Base-by-base conservation (phyloP, 768 basidiomycete genomes). In the Leucosporidium scottii region DNA sequence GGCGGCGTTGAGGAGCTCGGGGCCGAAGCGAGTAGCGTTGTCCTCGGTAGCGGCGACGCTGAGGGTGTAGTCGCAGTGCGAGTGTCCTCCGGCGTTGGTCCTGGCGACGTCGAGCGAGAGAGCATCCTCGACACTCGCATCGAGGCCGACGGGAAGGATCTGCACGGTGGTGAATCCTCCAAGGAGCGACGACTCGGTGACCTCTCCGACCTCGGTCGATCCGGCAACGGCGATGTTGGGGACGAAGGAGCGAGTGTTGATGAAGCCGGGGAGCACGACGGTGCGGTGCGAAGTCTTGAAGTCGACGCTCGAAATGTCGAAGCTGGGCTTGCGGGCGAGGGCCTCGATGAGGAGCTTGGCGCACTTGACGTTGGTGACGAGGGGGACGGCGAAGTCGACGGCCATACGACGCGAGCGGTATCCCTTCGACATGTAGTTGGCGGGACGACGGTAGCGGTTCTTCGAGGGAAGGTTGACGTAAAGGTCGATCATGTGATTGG, bases 381-480 rank as follows among this genome's bases (percentile, higher is more conserved):
- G 83, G 1, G 96, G 96, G 44, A 98, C 87, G 36, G 93, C 96
- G 75, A 94, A 97, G 79, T 99, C 96, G 71, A 99, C 93, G 9
- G 96, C 96, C 93, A 98, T 93, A 61, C 96, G 89, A 74, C 96
- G 89, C 36, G 93, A 94, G 68, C 86, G 86, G 78, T 98, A 98
- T 12, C 96, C 96, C 77, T 96, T 93, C 78, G 92, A 96, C 61
- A 92, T 85, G 78, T 98, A 99, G 78, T 87, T 93, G 20, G 96
- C 93, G 9, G 96, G 96, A 25, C 96, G 89, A 66, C 96, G 89
- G 79, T 91, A 98, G 77, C 92, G 85, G 79, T 99, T 98, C 81
- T 92, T 96, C 50, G 94, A 97, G 3, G 96, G 96, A 73, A 99
- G 82, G 79, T 99, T 99, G 85, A 99, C 94, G 79, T 97, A 99